Evolutionary conservation across 2,329 filamentous ascomycete species (phyloP).

Genomic region (Fusarium nurragi): DNA sequence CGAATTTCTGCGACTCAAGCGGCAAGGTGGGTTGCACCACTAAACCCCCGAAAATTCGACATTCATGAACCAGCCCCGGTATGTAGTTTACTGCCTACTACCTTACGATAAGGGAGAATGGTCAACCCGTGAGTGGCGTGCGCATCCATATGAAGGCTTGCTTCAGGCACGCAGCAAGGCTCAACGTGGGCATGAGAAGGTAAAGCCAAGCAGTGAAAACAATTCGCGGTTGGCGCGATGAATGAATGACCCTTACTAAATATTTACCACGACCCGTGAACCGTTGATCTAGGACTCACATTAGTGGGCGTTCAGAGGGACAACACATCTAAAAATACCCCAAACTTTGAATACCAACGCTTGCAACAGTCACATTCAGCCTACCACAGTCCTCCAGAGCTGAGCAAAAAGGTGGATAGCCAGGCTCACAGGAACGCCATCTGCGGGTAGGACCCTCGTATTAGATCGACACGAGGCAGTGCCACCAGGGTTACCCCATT

Average conservation of each 20-base stretch:
- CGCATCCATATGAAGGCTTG: neutral
- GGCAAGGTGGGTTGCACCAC: neutral
- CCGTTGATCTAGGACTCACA: neutral
- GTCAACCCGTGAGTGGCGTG: no score
- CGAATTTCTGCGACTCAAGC: neutral
- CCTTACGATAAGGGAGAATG: no score
- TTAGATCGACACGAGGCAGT: slow-evolving; percentile 35
- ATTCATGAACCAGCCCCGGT: neutral
- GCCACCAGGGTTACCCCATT: slow-evolving; percentile 26
- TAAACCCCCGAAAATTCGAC: neutral
- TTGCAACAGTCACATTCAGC: slow-evolving; percentile 11
- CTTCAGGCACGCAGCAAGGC: neutral
- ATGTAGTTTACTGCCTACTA: neutral
- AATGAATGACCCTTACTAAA: neutral
- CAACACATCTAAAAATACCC: slow-evolving; percentile 23
- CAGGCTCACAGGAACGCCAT: slow-evolving; percentile 28
- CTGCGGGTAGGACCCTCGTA: slow-evolving; percentile 33
- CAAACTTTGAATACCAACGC: slow-evolving; percentile 22
- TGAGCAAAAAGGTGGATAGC: slow-evolving; percentile 22
- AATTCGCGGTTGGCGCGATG: slow-evolving; percentile 5
- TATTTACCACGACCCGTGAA: neutral
- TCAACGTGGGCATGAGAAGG: neutral
- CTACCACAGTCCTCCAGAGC: slow-evolving; percentile 14
- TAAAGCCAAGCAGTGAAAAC: neutral
- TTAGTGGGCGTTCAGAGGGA: neutral